A percentile compares a stretch with the other conserved stretches of the same genome.
Conservation (phyloP, 2,329 filamentous ascomycete genomes). For the Arthrobotrys iridis region DNA sequence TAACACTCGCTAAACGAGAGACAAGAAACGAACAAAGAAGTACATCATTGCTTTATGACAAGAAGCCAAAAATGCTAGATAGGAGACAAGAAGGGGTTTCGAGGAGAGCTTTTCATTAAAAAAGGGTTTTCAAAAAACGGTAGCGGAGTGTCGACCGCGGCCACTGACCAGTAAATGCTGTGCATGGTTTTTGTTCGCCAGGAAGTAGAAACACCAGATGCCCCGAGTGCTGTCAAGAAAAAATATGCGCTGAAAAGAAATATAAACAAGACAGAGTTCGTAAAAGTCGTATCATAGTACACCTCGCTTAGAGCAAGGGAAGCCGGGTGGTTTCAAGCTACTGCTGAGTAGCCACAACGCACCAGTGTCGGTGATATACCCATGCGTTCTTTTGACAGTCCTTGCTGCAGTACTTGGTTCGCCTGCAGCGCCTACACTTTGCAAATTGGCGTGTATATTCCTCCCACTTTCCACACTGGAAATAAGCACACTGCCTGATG, state of each 20-base stretch:
- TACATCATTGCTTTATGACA: slow-evolving; percentile 35
- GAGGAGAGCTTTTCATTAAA: slow-evolving; percentile 57
- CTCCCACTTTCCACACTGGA: slow-evolving; percentile 98
- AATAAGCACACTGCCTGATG: slow-evolving; percentile 96
- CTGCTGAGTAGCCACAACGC: slow-evolving; percentile 71
- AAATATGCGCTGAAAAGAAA: slow-evolving; percentile 41
- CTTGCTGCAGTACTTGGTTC: slow-evolving; percentile 99
- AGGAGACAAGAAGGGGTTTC: slow-evolving; percentile 55
- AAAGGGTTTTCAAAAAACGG: slow-evolving; percentile 2
- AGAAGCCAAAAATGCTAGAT: slow-evolving; percentile 26
- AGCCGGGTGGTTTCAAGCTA: slow-evolving; percentile 41
- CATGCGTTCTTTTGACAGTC: slow-evolving; percentile 99
- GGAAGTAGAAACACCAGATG: slow-evolving; percentile 54
- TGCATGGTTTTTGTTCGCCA: slow-evolving; percentile 52
- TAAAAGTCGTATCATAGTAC: slow-evolving; percentile 53
- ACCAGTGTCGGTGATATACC: slow-evolving; percentile 99
- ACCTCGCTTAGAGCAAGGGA: slow-evolving; percentile 45
- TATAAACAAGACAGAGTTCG: slow-evolving; percentile 37
- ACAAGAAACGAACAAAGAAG: slow-evolving; percentile 24
- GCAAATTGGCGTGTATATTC: slow-evolving; percentile 96
- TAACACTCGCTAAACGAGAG: slow-evolving; percentile 53
- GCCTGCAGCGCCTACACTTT: slow-evolving; percentile 93
- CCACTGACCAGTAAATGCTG: slow-evolving; percentile 60
- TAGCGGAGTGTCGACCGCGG: slow-evolving; percentile 20
- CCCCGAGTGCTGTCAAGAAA: slow-evolving; percentile 53